phyloP scores from a whole-genome alignment of 1,139 yeast genomes.

The Scheffersomyces lignicola region DNA sequence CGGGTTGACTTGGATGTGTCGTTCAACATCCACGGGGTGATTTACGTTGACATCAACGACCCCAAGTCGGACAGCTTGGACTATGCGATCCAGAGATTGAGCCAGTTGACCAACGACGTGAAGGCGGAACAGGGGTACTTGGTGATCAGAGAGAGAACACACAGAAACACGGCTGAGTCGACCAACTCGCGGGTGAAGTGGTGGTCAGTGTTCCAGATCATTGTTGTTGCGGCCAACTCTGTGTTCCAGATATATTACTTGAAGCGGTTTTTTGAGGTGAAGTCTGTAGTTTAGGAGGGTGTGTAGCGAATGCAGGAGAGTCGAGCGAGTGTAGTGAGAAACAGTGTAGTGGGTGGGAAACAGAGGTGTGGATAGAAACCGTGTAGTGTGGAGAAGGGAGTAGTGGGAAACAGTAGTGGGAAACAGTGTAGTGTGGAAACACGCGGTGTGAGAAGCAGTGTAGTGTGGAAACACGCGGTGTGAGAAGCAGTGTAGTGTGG shows the following conservation, averaged over 20 bases:
- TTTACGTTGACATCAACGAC: slow-evolving; percentile 82
- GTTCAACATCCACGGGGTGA: slow-evolving; percentile 91
- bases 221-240: slow-evolving; percentile 83
- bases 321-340: no score
- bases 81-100: slow-evolving; percentile 74
- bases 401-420: no score
- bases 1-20: slow-evolving; percentile 86
- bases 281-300: slow-evolving; percentile 77
- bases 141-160: slow-evolving; percentile 94
- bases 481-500: no score
- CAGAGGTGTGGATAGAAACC: no score
- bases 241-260: slow-evolving; percentile 91
- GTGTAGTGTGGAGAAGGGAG: no score
- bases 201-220: slow-evolving; percentile 93
- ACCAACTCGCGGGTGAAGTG: slow-evolving; percentile 96
- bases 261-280: slow-evolving; percentile 94
- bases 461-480: no score
- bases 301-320: no score
- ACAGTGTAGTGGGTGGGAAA: no score
- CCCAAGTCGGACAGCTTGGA: slow-evolving; percentile 83
- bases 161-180: slow-evolving; percentile 97
- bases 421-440: no score
- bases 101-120: slow-evolving; percentile 79
- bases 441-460: no score
- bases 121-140: slow-evolving; percentile 92